A percentile compares a stretch with the other conserved stretches of the same genome.
These are phyloP conservation scores for Boeremia exigua DNA, from an alignment of 2,329 filamentous ascomycete genomes.

Conservation along the genomic window DNA sequence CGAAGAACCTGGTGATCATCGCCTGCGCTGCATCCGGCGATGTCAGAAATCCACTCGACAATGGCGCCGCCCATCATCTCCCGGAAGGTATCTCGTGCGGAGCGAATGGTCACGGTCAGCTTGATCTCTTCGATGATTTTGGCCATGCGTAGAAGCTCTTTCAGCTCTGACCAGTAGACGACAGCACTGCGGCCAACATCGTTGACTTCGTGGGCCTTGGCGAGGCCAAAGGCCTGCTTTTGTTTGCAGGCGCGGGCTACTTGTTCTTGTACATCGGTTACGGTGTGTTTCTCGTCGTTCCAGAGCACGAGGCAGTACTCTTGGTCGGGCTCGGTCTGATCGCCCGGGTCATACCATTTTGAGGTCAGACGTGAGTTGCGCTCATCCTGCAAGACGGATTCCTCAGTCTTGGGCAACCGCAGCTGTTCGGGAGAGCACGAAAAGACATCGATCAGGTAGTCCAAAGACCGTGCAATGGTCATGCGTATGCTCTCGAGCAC, in stretches of 20 bases:
- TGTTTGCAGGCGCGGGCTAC: conserved; percentile 87
- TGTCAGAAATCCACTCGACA: conserved; percentile 93
- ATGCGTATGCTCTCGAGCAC: conserved; percentile 78
- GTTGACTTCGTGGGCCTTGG: conserved; percentile 86
- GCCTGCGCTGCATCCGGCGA: conserved; percentile 85
- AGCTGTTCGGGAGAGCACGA: conserved; percentile 97
- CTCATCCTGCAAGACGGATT: conserved; percentile 83
- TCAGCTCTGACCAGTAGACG: conserved; percentile 74
- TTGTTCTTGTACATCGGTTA: conserved; percentile 87
- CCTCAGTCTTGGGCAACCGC: conserved; percentile 80
- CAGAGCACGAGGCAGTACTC: conserved; percentile 89
- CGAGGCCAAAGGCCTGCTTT: conserved; percentile 69
- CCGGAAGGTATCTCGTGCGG: conserved; percentile 90
- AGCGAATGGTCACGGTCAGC: conserved; percentile 92
- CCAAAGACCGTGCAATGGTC: conserved; percentile 83
- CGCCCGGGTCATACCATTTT: conserved; percentile 70
- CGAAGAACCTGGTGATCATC: conserved; percentile 79
- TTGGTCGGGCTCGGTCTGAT: conserved; percentile 66
- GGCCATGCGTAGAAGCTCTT: conserved; percentile 76
- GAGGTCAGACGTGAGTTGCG: conserved; percentile 75
- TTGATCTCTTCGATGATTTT: conserved; percentile 93
- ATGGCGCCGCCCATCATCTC: conserved; percentile 99
- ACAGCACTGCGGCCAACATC: conserved; percentile 86
- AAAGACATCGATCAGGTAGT: conserved; percentile 97
- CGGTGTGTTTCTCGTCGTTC: conserved; percentile 99